Base-by-base conservation (phyloP, 306 rosid species). In the Fragaria iinumae region DNA sequence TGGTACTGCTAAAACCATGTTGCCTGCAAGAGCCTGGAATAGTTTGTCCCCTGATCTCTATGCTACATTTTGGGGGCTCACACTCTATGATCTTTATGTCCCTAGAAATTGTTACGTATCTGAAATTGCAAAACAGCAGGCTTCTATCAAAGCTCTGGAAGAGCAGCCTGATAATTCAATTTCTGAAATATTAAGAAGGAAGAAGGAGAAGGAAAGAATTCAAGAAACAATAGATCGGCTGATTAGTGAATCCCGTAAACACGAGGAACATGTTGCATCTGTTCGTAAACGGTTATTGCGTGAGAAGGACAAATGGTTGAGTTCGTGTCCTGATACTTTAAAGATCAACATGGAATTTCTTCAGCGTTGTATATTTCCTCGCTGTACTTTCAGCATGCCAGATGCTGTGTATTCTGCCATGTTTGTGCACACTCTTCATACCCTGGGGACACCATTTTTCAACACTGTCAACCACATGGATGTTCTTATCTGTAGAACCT, bases 341-440 rank as follows among this genome's bases (percentile, higher is more conserved):
- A 95, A 95, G 91, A 95, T 95, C 85, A 95, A 95, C 82, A 92
- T 92, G 97, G 99, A 95, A 82, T 95, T 95, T 83, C 99, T 95
- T 88, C 99, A 95, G 87, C 97, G 97, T 52, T 95, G 99, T 82
- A 92, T 95, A 72, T 95, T 95, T 69, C 99, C 99, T 47, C 99
- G 99, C 74, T 95, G 99, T 80, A 92, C 99, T 77, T 95, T 95
- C 93, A 95, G 99, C 71, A 95, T 92, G 97, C 93, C 99, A 32
- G 99, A 95, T 82, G 99, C 99, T 57, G 97, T 95, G 77, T 95
- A 92, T 80, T 95, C 97, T 83, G 99, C 99, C 77, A 91, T 84
- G 90, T 95, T 95, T 86, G 99, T 95, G 48, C 97, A 92, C 87
- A 95, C 93, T 27, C 97, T 95, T 68, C 97, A 95, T 92, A 91